phyloP scores from a whole-genome alignment of 2,329 filamentous ascomycete species.

The Neurospora crassa region DNA sequence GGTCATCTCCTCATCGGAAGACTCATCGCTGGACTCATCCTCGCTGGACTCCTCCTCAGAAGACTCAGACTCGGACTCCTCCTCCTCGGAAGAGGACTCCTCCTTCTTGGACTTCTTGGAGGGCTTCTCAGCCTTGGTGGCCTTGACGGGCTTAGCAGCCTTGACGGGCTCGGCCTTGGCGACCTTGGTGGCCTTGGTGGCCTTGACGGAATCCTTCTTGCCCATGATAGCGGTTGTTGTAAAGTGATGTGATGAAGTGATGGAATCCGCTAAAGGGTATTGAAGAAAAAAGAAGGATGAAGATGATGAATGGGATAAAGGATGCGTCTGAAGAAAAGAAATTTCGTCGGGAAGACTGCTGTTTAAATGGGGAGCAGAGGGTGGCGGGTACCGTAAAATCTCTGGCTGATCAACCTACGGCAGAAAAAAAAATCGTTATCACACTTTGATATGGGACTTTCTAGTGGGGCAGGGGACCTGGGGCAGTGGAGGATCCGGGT shows the following conservation, averaged over 20 bases:
- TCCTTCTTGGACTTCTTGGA: conserved; percentile 38
- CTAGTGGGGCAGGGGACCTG: background rate
- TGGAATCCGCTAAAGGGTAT: conserved; percentile 12
- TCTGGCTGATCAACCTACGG: conserved; percentile 3
- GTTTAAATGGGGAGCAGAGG: conserved; percentile 8
- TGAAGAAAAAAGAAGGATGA: conserved; percentile 7
- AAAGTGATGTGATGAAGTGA: conserved; percentile 11
- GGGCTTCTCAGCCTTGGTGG: conserved; percentile 14
- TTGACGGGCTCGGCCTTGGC: background rate
- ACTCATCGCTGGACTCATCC: conserved; percentile 10
- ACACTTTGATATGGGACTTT: conserved; percentile 9
- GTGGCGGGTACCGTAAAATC: conserved; percentile 2
- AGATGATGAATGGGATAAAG: conserved; percentile 9
- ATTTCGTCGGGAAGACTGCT: conserved; percentile 1
- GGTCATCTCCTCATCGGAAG: conserved; percentile 27
- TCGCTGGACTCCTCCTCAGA: conserved; percentile 11
- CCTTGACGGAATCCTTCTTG: conserved; percentile 50
- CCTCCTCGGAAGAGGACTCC: conserved; percentile 21
- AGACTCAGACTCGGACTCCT: conserved; percentile 11
- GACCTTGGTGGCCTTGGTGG: conserved; percentile 24
- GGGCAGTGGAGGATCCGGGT: conserved; percentile 9
- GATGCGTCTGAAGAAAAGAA: conserved; percentile 2
- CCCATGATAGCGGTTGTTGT: conserved; percentile 39
- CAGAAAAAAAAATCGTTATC: conserved; percentile 16
- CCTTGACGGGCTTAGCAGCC: conserved; percentile 7